Evolutionary conservation across 129 eudicot genomes (phyloP).

Genomic region (Logfia minima): DNA sequence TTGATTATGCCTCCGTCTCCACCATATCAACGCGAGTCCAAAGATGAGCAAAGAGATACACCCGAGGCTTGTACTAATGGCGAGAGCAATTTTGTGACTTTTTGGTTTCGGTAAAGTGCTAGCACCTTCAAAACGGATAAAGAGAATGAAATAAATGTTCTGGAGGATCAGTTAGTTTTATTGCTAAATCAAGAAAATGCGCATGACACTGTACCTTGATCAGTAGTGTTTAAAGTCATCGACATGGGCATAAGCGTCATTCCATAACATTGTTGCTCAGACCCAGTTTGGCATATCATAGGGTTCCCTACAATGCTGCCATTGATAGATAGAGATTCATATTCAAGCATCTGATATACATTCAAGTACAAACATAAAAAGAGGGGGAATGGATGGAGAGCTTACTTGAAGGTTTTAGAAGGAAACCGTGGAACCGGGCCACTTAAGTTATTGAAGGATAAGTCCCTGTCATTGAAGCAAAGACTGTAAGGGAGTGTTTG

Average conservation of each 20-base stretch:
- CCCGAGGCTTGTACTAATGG: constrained; percentile 67
- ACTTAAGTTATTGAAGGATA: constrained; percentile 80
- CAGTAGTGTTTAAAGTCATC: constrained; percentile 66
- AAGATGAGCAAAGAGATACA: constrained; percentile 55
- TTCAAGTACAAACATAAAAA: background rate
- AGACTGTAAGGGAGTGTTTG: constrained; percentile 10
- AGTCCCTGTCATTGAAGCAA: constrained; percentile 51
- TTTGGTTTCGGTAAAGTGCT: constrained; percentile 41
- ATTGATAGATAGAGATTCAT: constrained; percentile 10
- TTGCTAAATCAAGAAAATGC: constrained; percentile 13
- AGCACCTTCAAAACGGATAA: constrained; percentile 39
- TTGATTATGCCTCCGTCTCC: constrained; percentile 50
- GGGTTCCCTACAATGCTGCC: constrained; percentile 82
- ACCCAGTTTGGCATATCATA: constrained; percentile 58
- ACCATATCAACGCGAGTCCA: constrained; percentile 65
- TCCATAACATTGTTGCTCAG: constrained; percentile 59
- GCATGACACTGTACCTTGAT: constrained; percentile 42
- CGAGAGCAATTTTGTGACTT: constrained; percentile 59
- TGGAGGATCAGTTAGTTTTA: background rate
- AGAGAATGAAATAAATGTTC: background rate
- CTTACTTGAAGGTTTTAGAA: constrained; percentile 83
- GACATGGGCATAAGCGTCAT: constrained; percentile 78
- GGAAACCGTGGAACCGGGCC: constrained; percentile 79
- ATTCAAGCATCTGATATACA: constrained; percentile 5
- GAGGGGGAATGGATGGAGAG: constrained; percentile 10